phyloP scores from a whole-genome alignment of 768 basidiomycete genomes.

The Trametes sanguinea region DNA sequence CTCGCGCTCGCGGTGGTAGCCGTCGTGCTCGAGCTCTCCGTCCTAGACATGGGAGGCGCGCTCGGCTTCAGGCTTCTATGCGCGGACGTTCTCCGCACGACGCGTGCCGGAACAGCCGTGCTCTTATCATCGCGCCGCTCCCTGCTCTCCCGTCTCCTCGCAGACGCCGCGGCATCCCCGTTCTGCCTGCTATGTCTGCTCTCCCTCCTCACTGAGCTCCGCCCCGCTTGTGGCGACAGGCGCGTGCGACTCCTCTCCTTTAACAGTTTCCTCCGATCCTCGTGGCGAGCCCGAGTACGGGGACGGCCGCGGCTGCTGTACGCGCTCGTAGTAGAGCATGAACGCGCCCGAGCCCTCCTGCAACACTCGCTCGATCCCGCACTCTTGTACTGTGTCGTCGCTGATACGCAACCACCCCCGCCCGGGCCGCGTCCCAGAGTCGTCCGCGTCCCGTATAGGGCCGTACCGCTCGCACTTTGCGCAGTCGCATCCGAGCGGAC shows the following conservation, averaged over 20 bases:
- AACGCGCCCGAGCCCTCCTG: slow-evolving; percentile 78
- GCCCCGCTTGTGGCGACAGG: slow-evolving; percentile 18
- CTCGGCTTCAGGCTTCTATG: not conserved
- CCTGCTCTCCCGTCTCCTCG: slow-evolving; percentile 39
- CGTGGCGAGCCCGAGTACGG: slow-evolving; percentile 35
- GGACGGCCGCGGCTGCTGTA: slow-evolving; percentile 34
- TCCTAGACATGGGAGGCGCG: slow-evolving; percentile 12
- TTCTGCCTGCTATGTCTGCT: slow-evolving; percentile 17
- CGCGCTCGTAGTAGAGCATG: slow-evolving; percentile 93
- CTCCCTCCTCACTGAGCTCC: slow-evolving; percentile 7
- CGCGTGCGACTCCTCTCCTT: slow-evolving; percentile 41
- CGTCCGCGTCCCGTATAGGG: slow-evolving; percentile 59
- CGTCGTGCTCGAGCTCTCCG: slow-evolving; percentile 20
- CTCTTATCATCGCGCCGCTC: slow-evolving; percentile 12
- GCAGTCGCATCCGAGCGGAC: slow-evolving; percentile 50
- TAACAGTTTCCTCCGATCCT: slow-evolving; percentile 68
- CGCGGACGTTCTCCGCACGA: slow-evolving; percentile 30
- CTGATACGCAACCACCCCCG: slow-evolving; percentile 87
- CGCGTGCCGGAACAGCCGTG: slow-evolving; percentile 22
- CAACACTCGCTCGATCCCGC: slow-evolving; percentile 72
- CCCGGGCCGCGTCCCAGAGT: slow-evolving; percentile 42
- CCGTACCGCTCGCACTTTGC: slow-evolving; percentile 48
- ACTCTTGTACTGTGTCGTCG: slow-evolving; percentile 79
- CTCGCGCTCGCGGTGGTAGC: not conserved
- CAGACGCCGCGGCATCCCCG: slow-evolving; percentile 43